These are phyloP conservation scores for Phytophthora cactorum DNA, from an alignment of 352 stramenopile species.

Conservation along the genomic window DNA sequence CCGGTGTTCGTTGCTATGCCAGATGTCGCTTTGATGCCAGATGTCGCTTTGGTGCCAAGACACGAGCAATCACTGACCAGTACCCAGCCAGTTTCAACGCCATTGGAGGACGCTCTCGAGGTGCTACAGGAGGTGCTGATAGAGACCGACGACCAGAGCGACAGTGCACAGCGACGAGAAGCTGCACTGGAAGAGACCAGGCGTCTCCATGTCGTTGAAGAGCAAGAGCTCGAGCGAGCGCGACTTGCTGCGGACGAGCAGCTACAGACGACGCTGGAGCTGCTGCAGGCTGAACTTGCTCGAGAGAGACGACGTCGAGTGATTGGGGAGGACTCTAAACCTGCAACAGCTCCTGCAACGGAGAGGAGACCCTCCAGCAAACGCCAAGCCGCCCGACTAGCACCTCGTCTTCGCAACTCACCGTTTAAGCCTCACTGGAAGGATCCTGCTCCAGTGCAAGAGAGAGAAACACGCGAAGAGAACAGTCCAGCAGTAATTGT, in stretches of 20 bases:
- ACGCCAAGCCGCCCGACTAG: conserved; percentile 14
- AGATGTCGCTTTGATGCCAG: conserved; percentile 5
- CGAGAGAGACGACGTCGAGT: conserved; percentile 10
- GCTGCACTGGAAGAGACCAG: conserved; percentile 22
- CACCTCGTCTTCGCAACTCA: conserved; percentile 29
- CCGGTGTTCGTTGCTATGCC: background rate
- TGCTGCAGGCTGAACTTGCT: conserved; percentile 36
- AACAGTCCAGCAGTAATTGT: background rate
- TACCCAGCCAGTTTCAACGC: conserved; percentile 16
- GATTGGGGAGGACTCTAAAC: background rate
- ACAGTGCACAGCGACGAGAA: conserved; percentile 15
- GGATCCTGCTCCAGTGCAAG: conserved; percentile 3
- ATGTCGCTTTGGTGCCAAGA: conserved; percentile 6
- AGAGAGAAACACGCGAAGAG: conserved; percentile 15
- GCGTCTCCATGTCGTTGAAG: conserved; percentile 13
- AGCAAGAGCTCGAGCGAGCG: conserved; percentile 30
- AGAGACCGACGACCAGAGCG: conserved; percentile 28
- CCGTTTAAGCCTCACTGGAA: conserved; percentile 28
- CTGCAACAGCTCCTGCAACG: background rate
- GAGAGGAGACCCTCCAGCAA: conserved; percentile 15
- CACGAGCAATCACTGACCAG: conserved; percentile 7
- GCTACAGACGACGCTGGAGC: conserved; percentile 32
- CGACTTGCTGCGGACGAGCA: conserved; percentile 35
- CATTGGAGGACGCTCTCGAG: conserved; percentile 35
- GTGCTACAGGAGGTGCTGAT: conserved; percentile 30